phyloP scores from a whole-genome alignment of 2,329 filamentous ascomycete species.

The Capronia coronata region DNA sequence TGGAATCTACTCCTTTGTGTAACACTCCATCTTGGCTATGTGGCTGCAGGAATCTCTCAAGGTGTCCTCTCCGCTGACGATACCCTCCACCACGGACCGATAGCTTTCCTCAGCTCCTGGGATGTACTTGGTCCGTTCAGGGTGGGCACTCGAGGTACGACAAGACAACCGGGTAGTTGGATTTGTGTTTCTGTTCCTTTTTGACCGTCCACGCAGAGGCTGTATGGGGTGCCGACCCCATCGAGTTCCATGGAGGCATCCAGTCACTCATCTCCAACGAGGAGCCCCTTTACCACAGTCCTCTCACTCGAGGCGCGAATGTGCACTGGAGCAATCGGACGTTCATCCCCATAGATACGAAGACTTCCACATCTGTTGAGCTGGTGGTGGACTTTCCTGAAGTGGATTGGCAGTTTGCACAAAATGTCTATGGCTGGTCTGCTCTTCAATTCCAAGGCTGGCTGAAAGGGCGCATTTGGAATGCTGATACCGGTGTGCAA shows the following conservation, averaged over 20 bases:
- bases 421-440: constrained; percentile 53
- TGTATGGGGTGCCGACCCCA: constrained; percentile 53
- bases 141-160: constrained; percentile 51
- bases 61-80: constrained; percentile 3
- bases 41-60: background rate
- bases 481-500: constrained; percentile 15
- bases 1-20: constrained; percentile 1
- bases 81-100: background rate
- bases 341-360: constrained; percentile 29
- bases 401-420: constrained; percentile 50
- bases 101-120: constrained; percentile 38
- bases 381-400: constrained; percentile 45
- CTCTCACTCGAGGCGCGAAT: constrained; percentile 46
- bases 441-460: constrained; percentile 55
- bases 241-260: constrained; percentile 51
- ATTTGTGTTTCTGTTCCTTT: background rate
- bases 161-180: background rate
- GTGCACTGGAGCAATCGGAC: constrained; percentile 44
- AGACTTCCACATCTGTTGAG: constrained; percentile 33
- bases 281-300: constrained; percentile 43
- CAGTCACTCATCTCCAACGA: constrained; percentile 40
- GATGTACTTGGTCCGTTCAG: constrained; percentile 53
- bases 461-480: constrained; percentile 41
- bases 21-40: background rate
- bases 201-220: constrained; percentile 41